Evolutionary conservation across 1,284 basidiomycete genomes (phyloP), one percentile per base, ranked within the genome.

Genomic region (Tilletia caries): DNA sequence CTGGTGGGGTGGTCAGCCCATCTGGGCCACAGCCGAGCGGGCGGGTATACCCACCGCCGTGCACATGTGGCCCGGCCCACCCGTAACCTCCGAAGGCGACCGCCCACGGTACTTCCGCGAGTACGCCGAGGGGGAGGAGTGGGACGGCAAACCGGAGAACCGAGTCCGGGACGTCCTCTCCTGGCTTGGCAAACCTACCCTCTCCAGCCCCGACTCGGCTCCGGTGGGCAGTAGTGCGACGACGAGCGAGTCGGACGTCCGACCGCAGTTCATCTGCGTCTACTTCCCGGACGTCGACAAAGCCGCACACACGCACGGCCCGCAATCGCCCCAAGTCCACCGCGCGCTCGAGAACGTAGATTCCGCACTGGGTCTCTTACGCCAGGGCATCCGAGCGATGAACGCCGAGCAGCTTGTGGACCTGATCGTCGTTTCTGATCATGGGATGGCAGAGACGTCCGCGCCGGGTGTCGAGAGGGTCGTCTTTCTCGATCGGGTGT

Each of bases 361-460:
- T 80, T 79, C 80, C 10, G 95, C 95, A 76, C 89, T 92, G 1
- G 88, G 87, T 68, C 85, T 89, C 64, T 84, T 96, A 15, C 88
- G 90, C 0, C 82, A 84, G 1, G 86, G 87, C 1, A 84, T 95
- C 37, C 86, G 86, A 34, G 84, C 85, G n/a, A 88, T 93, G 1
- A 92, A 93, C 78, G 86, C 95, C 37, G 89, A 88, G 0, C 87
- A 91, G 44, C 90, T 95, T 33, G 90, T 95, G 34, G 92, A 96
- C 81, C 86, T 96, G 33, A 87, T 95, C 32, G 92, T 95, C 76
- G 92, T 96, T 66, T 91, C 90, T 70, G 94, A 96, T 83, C 93
- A 96, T 80, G 94, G 93, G 2, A 95, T 96, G 93, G 90, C 89
- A 0, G 89, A 90, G 75, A 95, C 92, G 8, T 89, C 89, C 72